Base-by-base conservation (phyloP, 306 rosid genomes). In the Myrica gale region DNA sequence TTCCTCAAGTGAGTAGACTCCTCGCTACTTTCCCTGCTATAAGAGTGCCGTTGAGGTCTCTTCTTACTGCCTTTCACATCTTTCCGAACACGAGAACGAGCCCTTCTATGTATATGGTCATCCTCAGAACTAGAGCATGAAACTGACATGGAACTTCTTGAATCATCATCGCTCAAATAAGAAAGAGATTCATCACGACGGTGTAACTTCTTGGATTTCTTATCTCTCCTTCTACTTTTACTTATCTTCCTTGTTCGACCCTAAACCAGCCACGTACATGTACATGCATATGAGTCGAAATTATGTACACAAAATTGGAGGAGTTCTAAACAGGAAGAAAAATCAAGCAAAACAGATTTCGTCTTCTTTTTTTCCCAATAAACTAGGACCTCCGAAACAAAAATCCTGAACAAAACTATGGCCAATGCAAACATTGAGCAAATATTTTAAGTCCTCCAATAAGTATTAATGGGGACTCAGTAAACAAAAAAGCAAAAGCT, bases 181-280 rank as follows among this genome's bases (percentile, higher is more conserved):
- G 88, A 88, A 78, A 68, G 71, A 73, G 92, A 89, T 39, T 78
- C 88, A 76, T 83, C 82, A 11, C 37, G 86, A 16, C 23, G 76
- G 68, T 73, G 86, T 85, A 78, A 85, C 89, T 85, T 92, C 97
- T 87, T 95, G 76, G 93, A 85, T 85, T 81, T 83, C 16, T 42
- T 42, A 77, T 52, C 8, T 79, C 76, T 89, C 71, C 56, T 82
- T 85, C 76, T 87, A 69, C 70, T 87, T 79, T 69, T 91, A 78
- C 86, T 80, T 57, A 72, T 76, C 82, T 80, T 82, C 82, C 39
- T 90, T 10, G 55, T 73, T 77, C 82, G 79, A 58, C 57, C 85
- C 96, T 92, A 83, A 81, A 76, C 70, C 85, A 83, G 56, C 53
- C 71, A 76, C 65, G 65, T 7, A 46, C 47, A 65, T 9, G 62